Percentiles rank a stretch among this genome's conserved stretches.
phyloP scores from a whole-genome alignment of 2,329 filamentous ascomycete genomes.

The Penicillium vulpinum region DNA sequence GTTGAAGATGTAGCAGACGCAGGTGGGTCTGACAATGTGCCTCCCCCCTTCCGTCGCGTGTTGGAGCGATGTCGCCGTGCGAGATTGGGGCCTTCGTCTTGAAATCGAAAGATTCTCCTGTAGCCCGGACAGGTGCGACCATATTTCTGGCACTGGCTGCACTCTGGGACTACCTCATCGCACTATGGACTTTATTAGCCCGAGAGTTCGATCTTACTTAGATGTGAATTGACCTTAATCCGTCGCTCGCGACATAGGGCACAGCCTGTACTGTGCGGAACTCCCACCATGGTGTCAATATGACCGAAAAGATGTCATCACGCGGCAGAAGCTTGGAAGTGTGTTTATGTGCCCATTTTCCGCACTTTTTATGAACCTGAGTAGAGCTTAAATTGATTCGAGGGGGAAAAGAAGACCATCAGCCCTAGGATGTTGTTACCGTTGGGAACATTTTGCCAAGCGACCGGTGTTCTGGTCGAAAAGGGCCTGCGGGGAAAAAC shows the following conservation, averaged over 20 bases:
- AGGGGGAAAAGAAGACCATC: neutral
- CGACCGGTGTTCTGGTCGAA: too few relatives aligned
- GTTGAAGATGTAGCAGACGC: conserved; percentile 1
- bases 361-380: neutral
- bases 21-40: conserved; percentile 2
- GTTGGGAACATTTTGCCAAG: neutral
- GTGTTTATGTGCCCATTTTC: conserved; percentile 2
- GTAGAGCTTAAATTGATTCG: neutral
- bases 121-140: conserved; percentile 41
- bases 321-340: neutral
- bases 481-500: neutral
- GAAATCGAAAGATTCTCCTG: conserved; percentile 36
- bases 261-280: conserved; percentile 46
- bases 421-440: neutral
- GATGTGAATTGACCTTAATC: conserved; percentile 34
- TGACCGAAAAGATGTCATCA: neutral
- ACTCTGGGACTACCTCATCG: conserved; percentile 47
- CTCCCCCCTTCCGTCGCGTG: conserved; percentile 10
- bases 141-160: conserved; percentile 39
- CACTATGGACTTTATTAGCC: conserved; percentile 34
- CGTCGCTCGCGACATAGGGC: conserved; percentile 42
- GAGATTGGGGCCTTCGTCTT: conserved; percentile 40
- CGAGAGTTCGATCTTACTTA: neutral
- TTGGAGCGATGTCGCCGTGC: conserved; percentile 30
- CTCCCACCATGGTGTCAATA: conserved; percentile 41